Evolutionary conservation across 441 rosid species (phyloP).

Genomic region (Gossypium trilobum): DNA sequence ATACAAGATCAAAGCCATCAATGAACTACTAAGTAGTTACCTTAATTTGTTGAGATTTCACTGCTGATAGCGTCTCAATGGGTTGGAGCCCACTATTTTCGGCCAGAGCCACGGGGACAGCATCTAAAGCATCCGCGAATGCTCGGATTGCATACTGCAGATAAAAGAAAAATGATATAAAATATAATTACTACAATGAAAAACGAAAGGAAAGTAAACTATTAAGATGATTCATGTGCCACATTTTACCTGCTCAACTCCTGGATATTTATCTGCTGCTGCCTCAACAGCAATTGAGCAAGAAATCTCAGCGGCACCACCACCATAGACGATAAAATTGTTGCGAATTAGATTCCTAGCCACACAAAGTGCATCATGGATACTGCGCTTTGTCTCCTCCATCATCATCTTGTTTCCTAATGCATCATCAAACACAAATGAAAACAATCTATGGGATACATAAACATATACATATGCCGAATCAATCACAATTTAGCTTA

Average conservation of each 20-base stretch:
- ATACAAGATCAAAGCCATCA: neutral
- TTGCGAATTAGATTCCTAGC: conserved; percentile 91
- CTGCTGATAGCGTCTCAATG: conserved; percentile 86
- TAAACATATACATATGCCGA: neutral
- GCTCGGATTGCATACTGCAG: conserved; percentile 92
- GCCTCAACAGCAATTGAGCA: conserved; percentile 86
- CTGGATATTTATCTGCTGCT: conserved; percentile 79
- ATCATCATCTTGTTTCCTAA: conserved; percentile 95
- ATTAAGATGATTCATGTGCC: neutral
- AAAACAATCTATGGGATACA: neutral
- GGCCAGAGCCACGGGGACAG: conserved; percentile 91
- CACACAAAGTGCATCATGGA: conserved; percentile 90
- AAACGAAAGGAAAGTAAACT: neutral
- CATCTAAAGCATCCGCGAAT: conserved; percentile 87
- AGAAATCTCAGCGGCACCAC: conserved; percentile 90
- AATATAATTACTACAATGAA: neutral
- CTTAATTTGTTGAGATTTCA: conserved; percentile 86
- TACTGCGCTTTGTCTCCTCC: conserved; percentile 94
- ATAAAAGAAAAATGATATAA: neutral
- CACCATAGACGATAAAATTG: conserved; percentile 91
- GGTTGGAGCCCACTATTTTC: conserved; percentile 97
- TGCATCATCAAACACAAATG: conserved; percentile 17
- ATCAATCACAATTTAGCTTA: neutral
- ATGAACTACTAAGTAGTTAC: conserved; percentile 24
- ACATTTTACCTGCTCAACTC: conserved; percentile 77